phyloP scores from a whole-genome alignment of 306 rosid species.

The Glycine soja region DNA sequence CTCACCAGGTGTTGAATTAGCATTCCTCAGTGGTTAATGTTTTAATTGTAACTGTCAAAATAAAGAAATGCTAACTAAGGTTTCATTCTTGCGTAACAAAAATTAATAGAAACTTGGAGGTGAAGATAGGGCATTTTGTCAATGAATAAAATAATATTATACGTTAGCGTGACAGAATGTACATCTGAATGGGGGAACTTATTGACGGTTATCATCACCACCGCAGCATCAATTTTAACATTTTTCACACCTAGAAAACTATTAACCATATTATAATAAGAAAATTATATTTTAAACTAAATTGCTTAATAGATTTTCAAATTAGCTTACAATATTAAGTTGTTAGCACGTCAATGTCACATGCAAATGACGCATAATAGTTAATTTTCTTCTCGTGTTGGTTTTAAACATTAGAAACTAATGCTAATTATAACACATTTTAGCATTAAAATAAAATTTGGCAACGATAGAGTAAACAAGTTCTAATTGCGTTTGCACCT shows the following conservation, averaged over 20 bases:
- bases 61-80: neutral
- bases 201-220: neutral
- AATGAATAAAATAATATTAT: slow-evolving; percentile 31
- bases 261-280: neutral
- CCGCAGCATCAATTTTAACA: slow-evolving; percentile 9
- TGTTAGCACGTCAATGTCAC: slow-evolving; percentile 30
- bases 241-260: slow-evolving; percentile 36
- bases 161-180: slow-evolving; percentile 37
- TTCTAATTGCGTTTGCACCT: neutral
- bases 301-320: slow-evolving; percentile 25
- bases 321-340: slow-evolving; percentile 6
- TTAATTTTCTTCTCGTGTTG: slow-evolving; percentile 6
- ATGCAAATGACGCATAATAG: neutral
- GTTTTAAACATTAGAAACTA: slow-evolving; percentile 38
- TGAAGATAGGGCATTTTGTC: slow-evolving; percentile 28
- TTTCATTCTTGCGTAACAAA: neutral
- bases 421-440: neutral
- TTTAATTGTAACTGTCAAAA: neutral
- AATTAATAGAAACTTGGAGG: neutral
- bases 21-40: too few species aligned
- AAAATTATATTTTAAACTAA: neutral
- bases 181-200: neutral
- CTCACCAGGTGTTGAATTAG: too few species aligned
- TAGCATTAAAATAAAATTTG: neutral
- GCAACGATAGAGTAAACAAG: neutral